Evolutionary conservation across 2,329 filamentous ascomycete genomes (phyloP), one percentile per base, ranked within the genome.

Genomic region (Ramichloridium luteum): DNA sequence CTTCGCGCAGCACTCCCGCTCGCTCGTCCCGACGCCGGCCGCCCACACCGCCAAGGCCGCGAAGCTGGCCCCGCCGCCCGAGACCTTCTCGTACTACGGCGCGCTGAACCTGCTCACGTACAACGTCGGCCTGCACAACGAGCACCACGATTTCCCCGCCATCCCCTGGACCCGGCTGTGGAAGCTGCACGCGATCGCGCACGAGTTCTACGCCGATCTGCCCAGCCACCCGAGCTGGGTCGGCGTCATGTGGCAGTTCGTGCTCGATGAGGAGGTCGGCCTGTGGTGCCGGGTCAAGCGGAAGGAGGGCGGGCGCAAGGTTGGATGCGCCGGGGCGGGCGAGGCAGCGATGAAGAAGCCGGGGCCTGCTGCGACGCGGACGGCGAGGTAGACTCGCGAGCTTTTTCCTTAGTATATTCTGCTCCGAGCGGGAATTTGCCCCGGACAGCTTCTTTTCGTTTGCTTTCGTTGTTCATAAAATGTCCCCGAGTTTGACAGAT

Each of bases 61-160:
- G 4, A 58, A 56, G 40, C 51, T 57, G 11, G 50, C 49, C 5
- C 59, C 61, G 3, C 70, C 93, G 4, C 86, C 90, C 2, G 90
- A 98, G 67, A 98, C 90, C 1, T 98, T 84, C 63, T 88, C 80
- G 28, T 98, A 98, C 70, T 98, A 98, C 55, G 90, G 90, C 0
- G 74, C 80, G 1, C 70, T 96, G 43, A 98, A 98, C 62, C 61
- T 85, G 49, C 61, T 98, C 30, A 93, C 86, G 1, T 98, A 96
- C 68, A 98, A 98, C 49, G 90, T 98, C 27, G 90, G 90, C 32
- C 65, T 94, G 51, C 90, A 98, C 66, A 98, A 98, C 56, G 90
- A 98, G 66, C 90, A 98, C 60, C 90, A 98, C 58, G 90, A 98
- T 59, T 98, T 98, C 62, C 90, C 90, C 8, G 90, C 90, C 28